A percentile compares a stretch with the other conserved stretches of the same genome.
phyloP scores from a whole-genome alignment of 345 rosid species.

The Turritis glabra region DNA sequence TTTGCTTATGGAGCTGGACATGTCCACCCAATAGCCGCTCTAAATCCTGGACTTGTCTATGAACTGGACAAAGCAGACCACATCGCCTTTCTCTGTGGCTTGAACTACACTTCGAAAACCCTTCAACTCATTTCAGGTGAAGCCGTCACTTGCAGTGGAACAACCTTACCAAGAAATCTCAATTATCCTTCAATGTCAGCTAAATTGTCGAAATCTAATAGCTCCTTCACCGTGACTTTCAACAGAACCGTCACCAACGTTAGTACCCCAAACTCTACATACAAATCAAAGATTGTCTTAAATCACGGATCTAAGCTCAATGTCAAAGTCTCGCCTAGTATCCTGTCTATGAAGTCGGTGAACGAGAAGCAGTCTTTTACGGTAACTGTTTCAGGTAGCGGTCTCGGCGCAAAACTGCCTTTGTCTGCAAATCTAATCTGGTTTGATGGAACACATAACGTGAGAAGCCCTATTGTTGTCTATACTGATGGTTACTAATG shows the following conservation, averaged over 20 bases:
- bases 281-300: slow-evolving; percentile 28
- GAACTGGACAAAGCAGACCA: too few species aligned
- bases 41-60: too few species aligned
- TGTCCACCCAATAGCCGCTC: too few species aligned
- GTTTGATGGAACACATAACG: slow-evolving; percentile 37
- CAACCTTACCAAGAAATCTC: too few species aligned
- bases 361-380: slow-evolving; percentile 45
- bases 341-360: slow-evolving; percentile 33
- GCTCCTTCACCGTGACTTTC: slow-evolving; percentile 30
- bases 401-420: background rate
- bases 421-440: slow-evolving; percentile 21
- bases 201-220: background rate
- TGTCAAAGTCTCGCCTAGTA: slow-evolving; percentile 38
- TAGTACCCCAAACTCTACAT: slow-evolving; percentile 44
- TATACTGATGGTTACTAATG: background rate
- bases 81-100: too few species aligned
- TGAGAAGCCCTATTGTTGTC: slow-evolving; percentile 37
- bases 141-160: too few species aligned
- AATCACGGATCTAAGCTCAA: background rate
- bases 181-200: too few species aligned
- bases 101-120: too few species aligned
- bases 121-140: too few species aligned
- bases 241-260: slow-evolving; percentile 60
- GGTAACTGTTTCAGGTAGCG: slow-evolving; percentile 29
- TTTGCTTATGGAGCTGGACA: too few species aligned